Base-by-base conservation (phyloP, 2,329 filamentous ascomycete species). In the Camillea tinctor region DNA sequence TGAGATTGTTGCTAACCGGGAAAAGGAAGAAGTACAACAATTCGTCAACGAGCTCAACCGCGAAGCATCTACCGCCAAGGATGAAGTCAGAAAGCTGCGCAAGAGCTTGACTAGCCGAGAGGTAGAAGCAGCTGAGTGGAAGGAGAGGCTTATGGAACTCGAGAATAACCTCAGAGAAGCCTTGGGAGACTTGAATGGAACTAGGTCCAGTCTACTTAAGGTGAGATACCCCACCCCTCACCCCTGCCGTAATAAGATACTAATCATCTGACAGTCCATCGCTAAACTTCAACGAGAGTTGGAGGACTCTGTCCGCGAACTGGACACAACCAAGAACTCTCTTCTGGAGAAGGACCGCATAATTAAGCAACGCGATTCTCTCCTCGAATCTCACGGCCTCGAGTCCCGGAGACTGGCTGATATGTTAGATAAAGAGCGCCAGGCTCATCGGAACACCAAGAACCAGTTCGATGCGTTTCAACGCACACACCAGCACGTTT, bases 11-110 rank as follows among this genome's bases (percentile, higher is more conserved):
- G 92, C 92, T 52, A 90, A 87, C 71, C 88, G 91, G 70, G 93
- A 97, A 77, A 97, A 98, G 79, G 91, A 96, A 72, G 94, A 98
- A 72, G 91, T 96, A 55, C 93, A 98, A 77, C 91, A 94, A 74
- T 87, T 96, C 64, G 87, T 98, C 71, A 94, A 96, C 71, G 92
- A 97, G 65, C 88, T 98, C 66, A 98, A 97, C 73, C 84, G 88
- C 49, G 93, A 98, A 75, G 85, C 88, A 22, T 89, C 89, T 4
- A 82, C 84, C 24, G 88, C 92, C 64, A 96, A 95, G 78, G 95
- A 98, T 64, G 95, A 98, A 71, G 85, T 88, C 23, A 85, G 93
- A 64, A 87, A 86, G 70, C 80, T 98, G 66, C 89, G 92, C 71
- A 95, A 96, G 81, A 92, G 81, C 68, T 80, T 98, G 52, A 91